Conservation (phyloP, 2,329 filamentous ascomycete genomes). For the Sodiomyces alkalinus region DNA sequence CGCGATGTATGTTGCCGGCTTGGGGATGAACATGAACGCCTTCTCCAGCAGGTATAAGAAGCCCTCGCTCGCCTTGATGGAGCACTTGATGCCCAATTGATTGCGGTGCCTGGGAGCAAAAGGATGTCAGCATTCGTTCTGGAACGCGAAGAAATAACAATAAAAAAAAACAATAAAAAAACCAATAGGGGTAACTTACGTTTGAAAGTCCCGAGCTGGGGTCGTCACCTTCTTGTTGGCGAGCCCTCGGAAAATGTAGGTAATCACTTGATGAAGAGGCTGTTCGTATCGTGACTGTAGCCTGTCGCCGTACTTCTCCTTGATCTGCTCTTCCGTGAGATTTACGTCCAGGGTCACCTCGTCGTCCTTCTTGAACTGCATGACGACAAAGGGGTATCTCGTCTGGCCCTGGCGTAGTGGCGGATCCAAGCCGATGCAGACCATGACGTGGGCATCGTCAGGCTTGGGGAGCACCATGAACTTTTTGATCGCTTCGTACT, state of each 20-base stretch:
- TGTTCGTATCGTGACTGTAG: slow-evolving; percentile 83
- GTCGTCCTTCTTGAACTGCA: slow-evolving; percentile 97
- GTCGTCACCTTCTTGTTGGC: slow-evolving; percentile 91
- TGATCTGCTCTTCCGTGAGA: slow-evolving; percentile 78
- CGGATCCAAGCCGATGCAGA: slow-evolving; percentile 87
- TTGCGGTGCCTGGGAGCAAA: slow-evolving; percentile 53
- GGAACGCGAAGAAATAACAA: no score
- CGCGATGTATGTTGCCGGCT: slow-evolving; percentile 91
- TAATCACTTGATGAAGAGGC: slow-evolving; percentile 83
- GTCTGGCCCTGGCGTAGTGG: slow-evolving; percentile 95
- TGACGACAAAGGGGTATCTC: slow-evolving; percentile 93
- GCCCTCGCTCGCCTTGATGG: slow-evolving; percentile 98
- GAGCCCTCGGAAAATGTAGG: slow-evolving; percentile 87
- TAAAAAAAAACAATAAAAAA: slow-evolving; percentile 1
- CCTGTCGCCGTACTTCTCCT: slow-evolving; percentile 77
- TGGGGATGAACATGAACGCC: slow-evolving; percentile 97
- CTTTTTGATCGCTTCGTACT: slow-evolving; percentile 95
- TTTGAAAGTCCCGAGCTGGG: slow-evolving; percentile 86
- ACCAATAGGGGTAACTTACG: slow-evolving; percentile 24
- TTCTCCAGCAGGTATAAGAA: slow-evolving; percentile 96
- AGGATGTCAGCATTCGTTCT: slow-evolving; percentile 15
- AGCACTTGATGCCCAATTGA: slow-evolving; percentile 94
- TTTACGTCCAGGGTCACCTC: slow-evolving; percentile 95
- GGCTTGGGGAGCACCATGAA: slow-evolving; percentile 98
- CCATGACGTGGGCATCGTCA: slow-evolving; percentile 92